These are phyloP conservation scores for Aaosphaeria arxii DNA, from an alignment of 2,329 filamentous ascomycete genomes.

Conservation along the genomic window DNA sequence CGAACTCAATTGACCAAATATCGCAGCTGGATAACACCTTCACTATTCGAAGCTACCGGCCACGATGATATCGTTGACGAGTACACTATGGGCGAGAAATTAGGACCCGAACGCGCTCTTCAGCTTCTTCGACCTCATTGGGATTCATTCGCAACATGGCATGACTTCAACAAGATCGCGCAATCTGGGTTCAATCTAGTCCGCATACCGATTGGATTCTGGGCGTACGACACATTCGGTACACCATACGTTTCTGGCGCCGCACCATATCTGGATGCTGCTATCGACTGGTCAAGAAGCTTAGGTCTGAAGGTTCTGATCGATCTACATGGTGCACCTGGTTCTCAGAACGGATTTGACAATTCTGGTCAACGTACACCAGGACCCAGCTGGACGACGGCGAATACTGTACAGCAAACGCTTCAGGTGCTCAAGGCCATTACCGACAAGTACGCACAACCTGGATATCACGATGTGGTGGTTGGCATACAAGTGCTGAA, in stretches of 20 bases:
- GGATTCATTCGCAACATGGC: constrained; percentile 49
- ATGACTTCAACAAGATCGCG: constrained; percentile 57
- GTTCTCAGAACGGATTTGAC: constrained; percentile 61
- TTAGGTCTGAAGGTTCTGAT: constrained; percentile 56
- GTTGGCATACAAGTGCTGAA: constrained; percentile 57
- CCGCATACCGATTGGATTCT: constrained; percentile 58
- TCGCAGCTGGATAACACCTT: constrained; percentile 55
- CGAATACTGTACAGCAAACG: constrained; percentile 49
- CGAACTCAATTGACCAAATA: background rate
- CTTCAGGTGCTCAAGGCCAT: constrained; percentile 57
- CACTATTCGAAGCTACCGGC: constrained; percentile 45
- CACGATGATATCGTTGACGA: constrained; percentile 46
- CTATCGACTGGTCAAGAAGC: constrained; percentile 55
- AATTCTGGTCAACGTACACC: constrained; percentile 54
- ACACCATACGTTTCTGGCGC: constrained; percentile 53
- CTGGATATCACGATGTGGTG: constrained; percentile 57
- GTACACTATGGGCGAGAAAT: constrained; percentile 49
- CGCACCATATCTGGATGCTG: constrained; percentile 53
- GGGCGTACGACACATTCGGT: constrained; percentile 54
- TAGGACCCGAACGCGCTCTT: constrained; percentile 47
- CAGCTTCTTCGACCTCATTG: constrained; percentile 48
- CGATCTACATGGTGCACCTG: constrained; percentile 57
- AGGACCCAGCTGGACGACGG: constrained; percentile 46
- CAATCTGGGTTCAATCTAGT: constrained; percentile 58
- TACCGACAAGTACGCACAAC: constrained; percentile 54